Base-by-base conservation (phyloP, 2,329 filamentous ascomycete genomes). In the Didymella segeticola region DNA sequence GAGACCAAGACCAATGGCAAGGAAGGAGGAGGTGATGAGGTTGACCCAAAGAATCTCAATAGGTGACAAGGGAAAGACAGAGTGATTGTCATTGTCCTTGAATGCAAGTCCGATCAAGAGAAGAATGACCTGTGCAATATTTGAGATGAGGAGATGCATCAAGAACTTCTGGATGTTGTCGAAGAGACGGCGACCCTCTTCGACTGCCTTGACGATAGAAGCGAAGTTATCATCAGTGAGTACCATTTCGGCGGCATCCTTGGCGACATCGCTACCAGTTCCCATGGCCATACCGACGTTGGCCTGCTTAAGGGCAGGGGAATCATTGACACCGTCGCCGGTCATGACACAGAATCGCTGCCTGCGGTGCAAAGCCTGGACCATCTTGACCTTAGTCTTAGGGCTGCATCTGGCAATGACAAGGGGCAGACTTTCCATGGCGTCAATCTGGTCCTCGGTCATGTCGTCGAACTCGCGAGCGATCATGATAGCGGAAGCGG, bases 1-100 rank as follows among this genome's bases (percentile, higher is more conserved):
- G 33, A 79, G 70, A 29, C 78, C 78, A 1, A 80, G 74, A 27
- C 78, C 78, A 30, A 79, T 78, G 46, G 77, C 78, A 34, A 79
- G 71, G 71, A 80, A 78, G 30, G 77, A 79, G 1, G 77, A 79
- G 1, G 77, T 78, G 52, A 80, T 77, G 43, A 80, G 70, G 56
- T 79, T 80, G 56, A 77, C 76, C 75, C 77, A 80, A 19, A 80
- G 73, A 45, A 80, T 79, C 55, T 80, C 77, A 15, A 80, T 73
- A 2, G 78, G 78, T 0, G 77, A 78, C 5, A 80, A 69, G 0
- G 78, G 78, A 55, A 79, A 80, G 41, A 77, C 72, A 10, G 77
- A 79, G 48, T 77, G 70, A 43, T 73, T 72, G 48, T 76, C 67
- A 7, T 62, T 61, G 57, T 80, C 78, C 55, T 79, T 76, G 67